Evolutionary conservation across 345 rosid species (phyloP), one percentile per base, ranked within the genome.

Genomic region (Isatis tinctoria): DNA sequence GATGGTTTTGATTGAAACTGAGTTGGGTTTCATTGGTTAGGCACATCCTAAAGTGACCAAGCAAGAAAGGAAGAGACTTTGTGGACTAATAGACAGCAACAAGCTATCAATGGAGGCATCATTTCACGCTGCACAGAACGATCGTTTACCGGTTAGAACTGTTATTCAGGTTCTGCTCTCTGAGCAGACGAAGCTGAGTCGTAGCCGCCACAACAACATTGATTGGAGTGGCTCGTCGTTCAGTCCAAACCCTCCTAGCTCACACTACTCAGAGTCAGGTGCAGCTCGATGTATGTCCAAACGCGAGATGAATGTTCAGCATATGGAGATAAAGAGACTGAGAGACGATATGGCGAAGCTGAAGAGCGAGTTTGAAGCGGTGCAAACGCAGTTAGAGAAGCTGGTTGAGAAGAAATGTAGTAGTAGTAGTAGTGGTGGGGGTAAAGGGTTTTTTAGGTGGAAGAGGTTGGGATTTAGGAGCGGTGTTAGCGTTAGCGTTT

Each of bases 21-120:
- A 7, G 39, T 20, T 41, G 26, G 51, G 45, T 9, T 45, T 13
- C 4, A 5, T 33, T 8, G 28, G 5, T 64, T 70, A 91, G 98
- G 90, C 90, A 72, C 98, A 90, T 82, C 88, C 90, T 2, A 81
- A 76, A 6, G 77, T 85, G 36, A 37, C 88, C 7, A 94, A 94
- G 90, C 88, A 82, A 72, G 97, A 90, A 36, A 88, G 90, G 68
- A 94, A 88, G 73, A 62, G 12, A 28, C 83, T 94, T 3, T 90
- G 96, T 67, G 78, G 84, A 40, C 76, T 91, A 60, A 85, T 94
- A 41, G 97, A 91, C 47, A 79, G 83, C 78, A 80, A 84, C 26
- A 94, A 88, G 62, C 86, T 94, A 64, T 80, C 97, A 5, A 79
- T 80, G 0, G 97, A 94, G 60, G 98, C 96, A 45, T 87, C 98